Percentiles rank a stretch among this genome's conserved stretches.
phyloP scores from a whole-genome alignment of 179 eudicot genomes.

The Spergularia azorica region DNA sequence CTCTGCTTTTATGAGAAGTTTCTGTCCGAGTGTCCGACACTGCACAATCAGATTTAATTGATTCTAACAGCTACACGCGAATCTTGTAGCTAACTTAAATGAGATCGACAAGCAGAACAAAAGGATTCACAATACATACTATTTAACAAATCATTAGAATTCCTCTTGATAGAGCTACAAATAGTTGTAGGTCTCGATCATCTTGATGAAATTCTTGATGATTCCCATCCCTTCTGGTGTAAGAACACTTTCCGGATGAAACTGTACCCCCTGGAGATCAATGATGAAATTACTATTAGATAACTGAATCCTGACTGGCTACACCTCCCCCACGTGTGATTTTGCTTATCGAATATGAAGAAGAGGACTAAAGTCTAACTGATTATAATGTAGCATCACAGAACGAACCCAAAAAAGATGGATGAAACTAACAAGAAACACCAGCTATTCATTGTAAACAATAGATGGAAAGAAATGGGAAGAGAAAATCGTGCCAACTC shows the following conservation, averaged over 20 bases:
- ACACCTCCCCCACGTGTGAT: background rate
- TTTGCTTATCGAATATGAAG: background rate
- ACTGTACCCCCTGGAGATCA: slow-evolving; percentile 85
- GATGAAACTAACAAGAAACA: background rate
- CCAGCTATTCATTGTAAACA: background rate
- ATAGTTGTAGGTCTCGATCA: slow-evolving; percentile 46
- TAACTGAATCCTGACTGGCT: background rate
- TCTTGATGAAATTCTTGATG: slow-evolving; percentile 65
- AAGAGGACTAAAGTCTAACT: too few species aligned
- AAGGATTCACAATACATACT: background rate
- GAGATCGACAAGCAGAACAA: background rate
- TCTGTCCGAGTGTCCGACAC: background rate
- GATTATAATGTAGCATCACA: background rate
- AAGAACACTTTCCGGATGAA: slow-evolving; percentile 97
- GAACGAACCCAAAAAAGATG: background rate
- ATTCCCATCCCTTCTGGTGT: slow-evolving; percentile 87
- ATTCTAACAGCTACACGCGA: slow-evolving; percentile 4
- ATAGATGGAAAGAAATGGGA: background rate
- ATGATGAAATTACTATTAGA: background rate
- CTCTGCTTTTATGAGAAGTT: background rate
- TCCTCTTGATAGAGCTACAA: background rate
- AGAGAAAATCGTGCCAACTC: background rate
- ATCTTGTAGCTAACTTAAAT: background rate
- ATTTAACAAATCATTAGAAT: slow-evolving; percentile 3
- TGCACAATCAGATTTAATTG: background rate